These are phyloP conservation scores for Barnettozyma sp. DNA, from an alignment of 805 yeast genomes.

Conservation along the genomic window DNA sequence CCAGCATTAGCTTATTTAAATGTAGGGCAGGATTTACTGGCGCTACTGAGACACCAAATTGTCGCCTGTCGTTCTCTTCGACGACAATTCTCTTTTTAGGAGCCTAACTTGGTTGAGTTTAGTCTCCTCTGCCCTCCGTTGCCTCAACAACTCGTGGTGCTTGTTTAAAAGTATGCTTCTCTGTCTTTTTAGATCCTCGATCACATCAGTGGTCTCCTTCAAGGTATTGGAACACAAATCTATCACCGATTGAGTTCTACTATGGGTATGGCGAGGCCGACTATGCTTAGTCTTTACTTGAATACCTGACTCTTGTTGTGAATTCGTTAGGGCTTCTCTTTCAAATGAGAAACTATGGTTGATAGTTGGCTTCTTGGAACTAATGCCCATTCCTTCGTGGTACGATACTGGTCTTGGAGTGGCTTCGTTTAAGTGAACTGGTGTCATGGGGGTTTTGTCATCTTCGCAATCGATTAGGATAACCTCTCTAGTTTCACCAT, in stretches of 20 bases:
- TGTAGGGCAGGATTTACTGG: too few species aligned
- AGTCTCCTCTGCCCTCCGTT: slow-evolving; percentile 11
- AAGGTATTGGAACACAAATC: slow-evolving; percentile 24
- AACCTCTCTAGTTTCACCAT: slow-evolving; percentile 19
- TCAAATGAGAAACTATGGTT: too few species aligned
- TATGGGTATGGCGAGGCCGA: slow-evolving; percentile 6
- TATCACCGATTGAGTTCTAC: slow-evolving; percentile 15
- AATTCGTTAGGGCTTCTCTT: too few species aligned
- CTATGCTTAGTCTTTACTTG: too few species aligned
- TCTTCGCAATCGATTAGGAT: slow-evolving; percentile 22
- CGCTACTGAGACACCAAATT: too few species aligned
- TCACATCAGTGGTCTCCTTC: slow-evolving; percentile 16
- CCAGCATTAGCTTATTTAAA: too few species aligned
- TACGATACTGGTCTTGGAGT: slow-evolving; percentile 16
- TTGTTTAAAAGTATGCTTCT: slow-evolving; percentile 15
- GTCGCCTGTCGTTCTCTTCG: slow-evolving; percentile 2
- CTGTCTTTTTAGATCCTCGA: slow-evolving; percentile 23
- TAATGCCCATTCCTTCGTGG: slow-evolving; percentile 1
- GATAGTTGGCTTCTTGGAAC: too few species aligned
- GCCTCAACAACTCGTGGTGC: slow-evolving; percentile 12
- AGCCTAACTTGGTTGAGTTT: slow-evolving; percentile 10
- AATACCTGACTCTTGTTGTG: too few species aligned
- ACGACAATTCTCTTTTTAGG: slow-evolving; percentile 10
- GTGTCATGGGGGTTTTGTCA: too few species aligned
- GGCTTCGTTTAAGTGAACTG: too few species aligned